Conservation (phyloP, 2,329 filamentous ascomycete genomes). For the Purpureocillium lavendulum region DNA sequence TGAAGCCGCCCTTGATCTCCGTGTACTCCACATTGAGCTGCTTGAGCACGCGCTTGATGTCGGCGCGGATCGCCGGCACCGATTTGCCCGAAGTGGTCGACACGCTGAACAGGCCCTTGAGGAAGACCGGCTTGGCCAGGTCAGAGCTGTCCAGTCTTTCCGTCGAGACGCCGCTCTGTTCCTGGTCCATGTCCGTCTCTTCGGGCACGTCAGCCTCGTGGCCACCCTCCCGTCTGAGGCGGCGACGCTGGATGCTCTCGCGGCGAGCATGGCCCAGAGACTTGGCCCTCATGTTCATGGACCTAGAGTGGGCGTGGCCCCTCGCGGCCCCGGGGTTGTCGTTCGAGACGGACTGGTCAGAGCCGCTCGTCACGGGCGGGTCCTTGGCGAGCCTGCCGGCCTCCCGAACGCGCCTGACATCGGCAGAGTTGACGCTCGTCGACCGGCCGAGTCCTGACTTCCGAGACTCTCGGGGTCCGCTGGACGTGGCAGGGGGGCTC, state of each 20-base stretch:
- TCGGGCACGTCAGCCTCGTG: constrained; percentile 76
- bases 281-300: constrained; percentile 66
- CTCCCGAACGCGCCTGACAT: constrained; percentile 57
- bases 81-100: constrained; percentile 93
- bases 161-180: constrained; percentile 51
- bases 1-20: constrained; percentile 91
- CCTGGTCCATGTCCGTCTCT: constrained; percentile 77
- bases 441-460: constrained; percentile 70
- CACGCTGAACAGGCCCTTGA: constrained; percentile 95
- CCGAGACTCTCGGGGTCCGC: constrained; percentile 44
- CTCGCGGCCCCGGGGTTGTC: constrained; percentile 45
- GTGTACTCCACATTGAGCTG: constrained; percentile 84
- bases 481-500: constrained; percentile 60
- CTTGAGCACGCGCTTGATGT: constrained; percentile 83
- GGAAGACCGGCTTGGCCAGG: constrained; percentile 84
- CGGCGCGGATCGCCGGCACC: constrained; percentile 72
- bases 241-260: constrained; percentile 85
- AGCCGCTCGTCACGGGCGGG: constrained; percentile 67
- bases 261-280: constrained; percentile 82
- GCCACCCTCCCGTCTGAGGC: constrained; percentile 63
- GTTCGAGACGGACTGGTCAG: constrained; percentile 60
- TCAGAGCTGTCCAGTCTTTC: constrained; percentile 61
- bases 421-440: constrained; percentile 85
- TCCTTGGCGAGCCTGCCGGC: constrained; percentile 46
- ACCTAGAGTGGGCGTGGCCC: constrained; percentile 42